Conservation (phyloP, 176 grass and related monocot genomes). For the Carex myosuroides region DNA sequence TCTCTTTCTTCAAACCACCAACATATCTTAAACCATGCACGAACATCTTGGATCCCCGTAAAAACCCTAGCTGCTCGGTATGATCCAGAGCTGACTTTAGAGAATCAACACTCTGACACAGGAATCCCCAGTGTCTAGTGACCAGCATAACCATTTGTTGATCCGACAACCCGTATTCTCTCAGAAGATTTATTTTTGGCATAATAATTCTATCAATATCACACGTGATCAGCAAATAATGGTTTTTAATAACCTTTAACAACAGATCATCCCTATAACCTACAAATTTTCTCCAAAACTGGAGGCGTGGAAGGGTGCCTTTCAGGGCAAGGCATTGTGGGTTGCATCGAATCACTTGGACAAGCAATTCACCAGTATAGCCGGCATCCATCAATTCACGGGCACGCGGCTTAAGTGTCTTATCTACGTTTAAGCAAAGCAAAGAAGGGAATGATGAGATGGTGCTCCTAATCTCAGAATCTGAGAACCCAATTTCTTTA, state of each 20-base stretch:
- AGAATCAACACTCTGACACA: neutral
- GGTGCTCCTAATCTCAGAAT: neutral
- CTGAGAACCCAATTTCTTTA: neutral
- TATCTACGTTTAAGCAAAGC: neutral
- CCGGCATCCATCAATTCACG: neutral
- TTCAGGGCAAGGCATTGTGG: neutral
- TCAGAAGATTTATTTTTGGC: conserved; percentile 12
- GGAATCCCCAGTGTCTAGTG: neutral
- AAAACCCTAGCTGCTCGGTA: conserved; percentile 11
- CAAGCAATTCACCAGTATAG: neutral
- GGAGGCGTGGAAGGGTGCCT: neutral
- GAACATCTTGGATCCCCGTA: conserved; percentile 21
- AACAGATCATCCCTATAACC: neutral
- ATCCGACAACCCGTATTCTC: conserved; percentile 12
- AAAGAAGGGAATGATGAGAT: neutral
- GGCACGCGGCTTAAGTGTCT: neutral
- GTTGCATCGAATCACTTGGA: neutral
- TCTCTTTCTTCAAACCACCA: conserved; percentile 1
- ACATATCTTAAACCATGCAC: neutral
- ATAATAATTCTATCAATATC: neutral
- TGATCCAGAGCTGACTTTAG: neutral
- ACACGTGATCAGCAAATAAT: neutral
- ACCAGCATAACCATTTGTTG: neutral
- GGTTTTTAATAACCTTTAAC: neutral
- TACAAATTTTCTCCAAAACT: conserved; percentile 9